A percentile compares a stretch with the other conserved stretches of the same genome.
Conservation (phyloP, 495 filamentous ascomycete species). For the Aspergillus bridgeri region DNA sequence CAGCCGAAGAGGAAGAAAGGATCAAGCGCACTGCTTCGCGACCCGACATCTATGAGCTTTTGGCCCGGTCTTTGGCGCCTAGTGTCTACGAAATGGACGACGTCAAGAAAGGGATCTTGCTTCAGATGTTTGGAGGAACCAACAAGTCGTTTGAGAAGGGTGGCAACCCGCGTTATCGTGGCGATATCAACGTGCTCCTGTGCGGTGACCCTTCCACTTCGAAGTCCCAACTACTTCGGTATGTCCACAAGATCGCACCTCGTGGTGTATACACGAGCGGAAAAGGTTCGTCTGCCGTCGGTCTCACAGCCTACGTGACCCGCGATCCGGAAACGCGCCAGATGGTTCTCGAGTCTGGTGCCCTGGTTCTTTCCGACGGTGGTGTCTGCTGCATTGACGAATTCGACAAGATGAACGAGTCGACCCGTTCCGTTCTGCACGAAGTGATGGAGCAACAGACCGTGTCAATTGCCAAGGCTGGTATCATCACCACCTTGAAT, state of each 20-base stretch:
- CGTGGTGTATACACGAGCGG: slow-evolving; percentile 96
- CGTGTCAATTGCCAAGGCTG: slow-evolving; percentile 96
- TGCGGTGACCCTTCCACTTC: slow-evolving; percentile 96
- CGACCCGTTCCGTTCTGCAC: slow-evolving; percentile 92
- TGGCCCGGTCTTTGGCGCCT: slow-evolving; percentile 87
- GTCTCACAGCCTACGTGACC: slow-evolving; percentile 97
- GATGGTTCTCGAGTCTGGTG: slow-evolving; percentile 93
- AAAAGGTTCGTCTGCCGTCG: slow-evolving; percentile 95
- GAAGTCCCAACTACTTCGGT: slow-evolving; percentile 90
- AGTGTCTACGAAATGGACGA: slow-evolving; percentile 98
- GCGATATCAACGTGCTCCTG: slow-evolving; percentile 94
- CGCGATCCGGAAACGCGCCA: slow-evolving; percentile 93
- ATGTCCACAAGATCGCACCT: slow-evolving; percentile 96
- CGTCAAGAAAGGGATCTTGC: slow-evolving; percentile 95
- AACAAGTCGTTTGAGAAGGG: slow-evolving; percentile 98
- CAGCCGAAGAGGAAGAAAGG: slow-evolving; percentile 86
- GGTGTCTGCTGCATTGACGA: slow-evolving; percentile 99
- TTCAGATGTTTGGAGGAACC: slow-evolving; percentile 96
- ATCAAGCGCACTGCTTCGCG: slow-evolving; percentile 79
- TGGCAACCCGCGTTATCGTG: slow-evolving; percentile 89
- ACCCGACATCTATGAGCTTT: slow-evolving; percentile 88
- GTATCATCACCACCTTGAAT: slow-evolving; percentile 97
- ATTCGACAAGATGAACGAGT: slow-evolving; percentile 98
- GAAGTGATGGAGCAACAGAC: slow-evolving; percentile 99
- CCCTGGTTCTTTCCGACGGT: slow-evolving; percentile 90